Base-by-base conservation (phyloP, 1,139 yeast species). In the Magnusiomyces tetraspermus region DNA sequence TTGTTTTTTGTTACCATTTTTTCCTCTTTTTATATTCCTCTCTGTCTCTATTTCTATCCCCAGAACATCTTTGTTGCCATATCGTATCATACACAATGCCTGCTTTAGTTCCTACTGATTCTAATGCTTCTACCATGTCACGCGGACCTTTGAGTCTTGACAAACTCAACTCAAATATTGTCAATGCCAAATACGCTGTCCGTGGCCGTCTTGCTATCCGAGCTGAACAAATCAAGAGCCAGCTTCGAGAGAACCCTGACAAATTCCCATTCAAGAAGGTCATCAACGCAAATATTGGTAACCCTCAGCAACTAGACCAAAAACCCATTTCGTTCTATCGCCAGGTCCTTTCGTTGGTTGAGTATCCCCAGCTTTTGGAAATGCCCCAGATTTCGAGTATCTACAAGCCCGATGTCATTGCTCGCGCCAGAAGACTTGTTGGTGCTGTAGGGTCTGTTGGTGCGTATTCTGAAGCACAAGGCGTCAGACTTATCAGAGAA, bases 281-380 rank as follows among this genome's bases (percentile, higher is more conserved):
- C 60, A 83, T 92, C 65, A 82, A 80, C 62, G 95, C 97, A 57
- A 92, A 94, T 68, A 92, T 92, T 58, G 98, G 98, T 38, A 94
- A 94, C 67, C 98, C 98, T 1, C 98, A 92, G 69, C 97, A 90
- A 67, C 76, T 92, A 63, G 92, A 87, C 62, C 99, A 92, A 69
- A 78, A 82, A 63, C 98, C 98, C 1, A 74, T 92, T 63, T 87
- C 96, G n/a, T 94, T 94, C 75, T 89, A 88, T 70, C 78, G 98
- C 64, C 95, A 90, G 67, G 96, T 90, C 3, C 73, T 90, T 58
- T 79, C 96, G 0, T 71, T 90, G 48, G 72, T 90, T 62, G 96
- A 92, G 70, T 85, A 87, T 66, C 97, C 98, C 0, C 78, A 76
- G 37, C 69, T 90, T 52, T 63, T 88, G 51, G 67, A 75, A 31